These are phyloP conservation scores for Sphaerulina vaccinii DNA, from an alignment of 2,329 filamentous ascomycete genomes.

Conservation along the genomic window DNA sequence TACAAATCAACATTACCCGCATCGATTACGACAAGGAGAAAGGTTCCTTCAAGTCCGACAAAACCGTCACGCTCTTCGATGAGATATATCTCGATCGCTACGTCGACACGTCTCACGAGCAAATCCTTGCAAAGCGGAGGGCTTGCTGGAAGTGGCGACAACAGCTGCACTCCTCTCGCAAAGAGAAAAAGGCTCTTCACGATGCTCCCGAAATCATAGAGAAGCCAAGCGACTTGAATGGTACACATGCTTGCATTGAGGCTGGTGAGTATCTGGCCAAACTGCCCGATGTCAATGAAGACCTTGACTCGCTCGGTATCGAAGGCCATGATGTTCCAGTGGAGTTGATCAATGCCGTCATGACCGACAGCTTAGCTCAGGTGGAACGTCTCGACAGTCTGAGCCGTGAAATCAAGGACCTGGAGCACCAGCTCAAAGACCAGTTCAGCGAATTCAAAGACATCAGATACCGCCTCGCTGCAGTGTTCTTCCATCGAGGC, in stretches of 20 bases:
- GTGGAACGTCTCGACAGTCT: constrained; percentile 47
- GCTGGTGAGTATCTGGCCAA: constrained; percentile 46
- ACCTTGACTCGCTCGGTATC: constrained; percentile 33
- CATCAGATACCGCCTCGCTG: constrained; percentile 78
- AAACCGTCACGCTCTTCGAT: constrained; percentile 76
- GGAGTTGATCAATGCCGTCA: constrained; percentile 44
- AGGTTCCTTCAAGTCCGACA: constrained; percentile 67
- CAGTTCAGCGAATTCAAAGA: constrained; percentile 65
- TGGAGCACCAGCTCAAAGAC: constrained; percentile 51
- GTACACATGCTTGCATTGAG: constrained; percentile 30
- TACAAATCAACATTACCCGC: constrained; percentile 87
- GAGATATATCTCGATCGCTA: constrained; percentile 86
- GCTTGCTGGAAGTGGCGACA: constrained; percentile 73
- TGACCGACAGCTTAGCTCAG: constrained; percentile 47
- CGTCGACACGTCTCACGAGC: constrained; percentile 64
- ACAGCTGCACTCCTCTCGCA: constrained; percentile 47
- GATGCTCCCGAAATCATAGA: constrained; percentile 21
- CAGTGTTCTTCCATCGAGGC: constrained; percentile 88
- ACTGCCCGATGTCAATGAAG: constrained; percentile 43
- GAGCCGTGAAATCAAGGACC: constrained; percentile 44
- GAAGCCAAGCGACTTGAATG: constrained; percentile 25
- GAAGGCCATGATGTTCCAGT: constrained; percentile 46
- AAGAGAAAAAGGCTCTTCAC: constrained; percentile 32
- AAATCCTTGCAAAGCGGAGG: constrained; percentile 63
- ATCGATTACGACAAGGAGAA: constrained; percentile 67